These are phyloP conservation scores for Nemania serpens DNA, from an alignment of 2,329 filamentous ascomycete genomes.

Conservation along the genomic window DNA sequence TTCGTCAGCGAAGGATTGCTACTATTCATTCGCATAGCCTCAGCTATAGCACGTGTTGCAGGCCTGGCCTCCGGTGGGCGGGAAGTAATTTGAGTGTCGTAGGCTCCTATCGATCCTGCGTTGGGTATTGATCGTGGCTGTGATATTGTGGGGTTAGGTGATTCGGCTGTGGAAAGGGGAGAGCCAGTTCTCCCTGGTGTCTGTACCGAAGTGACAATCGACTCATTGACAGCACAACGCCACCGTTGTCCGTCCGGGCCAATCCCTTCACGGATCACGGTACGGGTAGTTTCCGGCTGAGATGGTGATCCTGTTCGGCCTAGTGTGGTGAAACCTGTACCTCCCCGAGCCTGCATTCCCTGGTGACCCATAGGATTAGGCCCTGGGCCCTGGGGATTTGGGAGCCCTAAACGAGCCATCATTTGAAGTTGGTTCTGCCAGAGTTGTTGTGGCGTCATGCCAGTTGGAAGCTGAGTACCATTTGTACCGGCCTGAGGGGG, in stretches of 20 bases:
- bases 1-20: slow-evolving; percentile 51
- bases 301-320: slow-evolving; percentile 40
- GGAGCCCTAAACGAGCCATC: slow-evolving; percentile 23
- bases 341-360: slow-evolving; percentile 45
- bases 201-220: slow-evolving; percentile 32
- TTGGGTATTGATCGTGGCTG: slow-evolving; percentile 36
- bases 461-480: slow-evolving; percentile 25
- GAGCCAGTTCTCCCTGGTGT: slow-evolving; percentile 32
- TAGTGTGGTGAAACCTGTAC: slow-evolving; percentile 34
- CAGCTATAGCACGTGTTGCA: slow-evolving; percentile 49
- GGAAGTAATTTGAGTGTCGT: slow-evolving; percentile 53
- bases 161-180: slow-evolving; percentile 32
- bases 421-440: slow-evolving; percentile 22
- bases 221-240: slow-evolving; percentile 57
- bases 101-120: slow-evolving; percentile 45
- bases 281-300: slow-evolving; percentile 46
- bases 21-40: slow-evolving; percentile 57
- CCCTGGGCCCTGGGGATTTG: slow-evolving; percentile 50
- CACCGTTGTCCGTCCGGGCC: slow-evolving; percentile 57
- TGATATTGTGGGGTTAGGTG: slow-evolving; percentile 22
- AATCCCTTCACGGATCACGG: slow-evolving; percentile 53
- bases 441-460: slow-evolving; percentile 29
- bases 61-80: slow-evolving; percentile 52
- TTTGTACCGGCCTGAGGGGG: slow-evolving; percentile 26
- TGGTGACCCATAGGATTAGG: slow-evolving; percentile 45